A percentile compares a stretch with the other conserved stretches of the same genome.
These are phyloP conservation scores for Podila verticillata DNA, from an alignment of 192 early-diverging fungal species.

Conservation along the genomic window DNA sequence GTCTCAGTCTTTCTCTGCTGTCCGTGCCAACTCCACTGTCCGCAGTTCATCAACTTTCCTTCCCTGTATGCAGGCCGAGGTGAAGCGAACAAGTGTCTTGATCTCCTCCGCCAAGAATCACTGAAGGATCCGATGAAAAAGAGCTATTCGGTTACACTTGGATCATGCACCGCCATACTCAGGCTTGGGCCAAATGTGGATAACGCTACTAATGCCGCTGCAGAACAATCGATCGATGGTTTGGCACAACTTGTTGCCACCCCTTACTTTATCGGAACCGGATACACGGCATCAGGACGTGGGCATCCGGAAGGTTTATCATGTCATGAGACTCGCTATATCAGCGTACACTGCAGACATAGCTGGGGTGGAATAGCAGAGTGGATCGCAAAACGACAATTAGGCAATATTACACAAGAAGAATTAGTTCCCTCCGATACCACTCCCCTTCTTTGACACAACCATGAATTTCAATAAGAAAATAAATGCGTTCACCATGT, in stretches of 20 bases:
- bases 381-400: constrained; percentile 10
- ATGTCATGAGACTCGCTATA: background rate
- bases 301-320: no score
- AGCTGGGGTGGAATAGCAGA: constrained; percentile 7
- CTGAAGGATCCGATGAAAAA: background rate
- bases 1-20: no score
- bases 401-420: background rate
- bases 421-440: background rate
- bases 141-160: background rate
- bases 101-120: constrained; percentile 5
- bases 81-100: constrained; percentile 7
- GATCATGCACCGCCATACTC: constrained; percentile 4
- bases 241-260: background rate
- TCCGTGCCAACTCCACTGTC: no score
- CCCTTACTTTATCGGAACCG: background rate
- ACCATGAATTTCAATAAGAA: constrained; percentile 4
- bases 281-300: no score
- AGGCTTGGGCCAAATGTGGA: background rate
- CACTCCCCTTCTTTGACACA: constrained; percentile 4
- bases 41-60: background rate
- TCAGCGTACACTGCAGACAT: constrained; percentile 10
- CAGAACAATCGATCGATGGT: no score
- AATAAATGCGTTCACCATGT: background rate
- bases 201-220: background rate
- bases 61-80: constrained; percentile 10